Base-by-base conservation (phyloP, 2,329 filamentous ascomycete genomes). In the Pezicula radicicola region DNA sequence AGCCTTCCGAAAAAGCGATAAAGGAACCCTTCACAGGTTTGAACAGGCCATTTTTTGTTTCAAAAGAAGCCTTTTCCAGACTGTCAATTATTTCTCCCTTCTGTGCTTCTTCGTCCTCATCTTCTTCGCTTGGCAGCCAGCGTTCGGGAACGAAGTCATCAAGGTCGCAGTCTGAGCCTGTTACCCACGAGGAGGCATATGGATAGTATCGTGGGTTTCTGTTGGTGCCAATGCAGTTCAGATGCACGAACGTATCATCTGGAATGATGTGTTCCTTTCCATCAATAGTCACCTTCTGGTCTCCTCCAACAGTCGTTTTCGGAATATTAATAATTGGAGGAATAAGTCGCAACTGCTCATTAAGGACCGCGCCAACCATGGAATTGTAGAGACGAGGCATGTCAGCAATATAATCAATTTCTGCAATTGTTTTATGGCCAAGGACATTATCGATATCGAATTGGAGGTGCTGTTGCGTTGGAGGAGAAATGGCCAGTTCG, bases 181-280 rank as follows among this genome's bases (percentile, higher is more conserved):
- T 53, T 12, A 55, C 25, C 40, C 54, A 55, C 40, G 54, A 45
- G 3, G 30, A 41, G 3, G 6, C 25, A 43, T 56, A 50, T 5
- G 78, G 78, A 79, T 80, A 84, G 59, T 78, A 78, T 49, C 73
- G 75, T 2, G 80, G 80, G 59, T 83, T 80, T 27, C 76, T 72
- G 59, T 83, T 78, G 1, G 70, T 63, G 33, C 69, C 71, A 6
- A 73, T 63, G 3, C 72, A 70, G 52, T 66, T 66, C 21, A 84
- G 63, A n/a, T 68, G 74, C 37, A 83, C 66, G 51, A 71, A 69
- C 6, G 66, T 69, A 28, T 66, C 68, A 19, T 43, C 49, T 6
- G 56, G 57, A 9, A 63, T 47, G 0, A 45, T 30, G 15, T 54
- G 30, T 27, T 54, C 48, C 8, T 50, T 51, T 2, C 55, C 55